Conservation (phyloP, 176 grass and related monocot genomes). For the Areca catechu region DNA sequence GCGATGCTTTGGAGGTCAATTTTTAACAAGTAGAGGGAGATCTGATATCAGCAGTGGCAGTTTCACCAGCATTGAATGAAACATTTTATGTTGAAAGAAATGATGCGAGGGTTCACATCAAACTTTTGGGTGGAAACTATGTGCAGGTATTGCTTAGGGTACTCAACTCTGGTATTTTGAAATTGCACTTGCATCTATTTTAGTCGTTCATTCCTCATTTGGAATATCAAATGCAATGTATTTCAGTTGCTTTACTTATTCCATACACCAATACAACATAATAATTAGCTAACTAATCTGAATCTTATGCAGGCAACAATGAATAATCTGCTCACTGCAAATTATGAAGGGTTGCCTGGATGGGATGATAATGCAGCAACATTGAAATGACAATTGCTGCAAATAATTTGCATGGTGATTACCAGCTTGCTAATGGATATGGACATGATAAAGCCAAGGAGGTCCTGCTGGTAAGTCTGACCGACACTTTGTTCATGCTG, state of each 20-base stretch:
- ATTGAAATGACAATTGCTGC: slow-evolving; percentile 61
- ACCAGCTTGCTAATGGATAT: slow-evolving; percentile 81
- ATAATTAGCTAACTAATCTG: slow-evolving; percentile 25
- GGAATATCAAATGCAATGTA: too few relatives aligned
- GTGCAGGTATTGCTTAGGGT: slow-evolving; percentile 41
- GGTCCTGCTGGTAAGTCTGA: slow-evolving; percentile 51
- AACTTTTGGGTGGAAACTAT: slow-evolving; percentile 53
- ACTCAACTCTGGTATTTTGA: too few relatives aligned
- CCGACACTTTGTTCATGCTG: background rate
- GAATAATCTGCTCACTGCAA: slow-evolving; percentile 45
- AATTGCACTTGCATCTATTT: too few relatives aligned
- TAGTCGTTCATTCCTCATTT: too few relatives aligned
- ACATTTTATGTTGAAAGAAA: slow-evolving; percentile 71
- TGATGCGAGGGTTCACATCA: slow-evolving; percentile 64
- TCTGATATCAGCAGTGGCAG: slow-evolving; percentile 44
- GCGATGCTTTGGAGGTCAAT: slow-evolving; percentile 55
- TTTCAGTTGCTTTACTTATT: background rate
- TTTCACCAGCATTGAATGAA: slow-evolving; percentile 38
- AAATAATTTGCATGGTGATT: slow-evolving; percentile 80
- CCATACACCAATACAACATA: too few relatives aligned
- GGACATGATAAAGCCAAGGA: slow-evolving; percentile 34
- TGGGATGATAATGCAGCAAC: slow-evolving; percentile 61
- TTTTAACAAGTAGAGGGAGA: slow-evolving; percentile 43
- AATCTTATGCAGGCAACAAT: slow-evolving; percentile 52
- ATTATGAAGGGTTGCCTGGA: slow-evolving; percentile 56